Conservation (phyloP, 305 asterid species). For the Fraxinus latifolia region DNA sequence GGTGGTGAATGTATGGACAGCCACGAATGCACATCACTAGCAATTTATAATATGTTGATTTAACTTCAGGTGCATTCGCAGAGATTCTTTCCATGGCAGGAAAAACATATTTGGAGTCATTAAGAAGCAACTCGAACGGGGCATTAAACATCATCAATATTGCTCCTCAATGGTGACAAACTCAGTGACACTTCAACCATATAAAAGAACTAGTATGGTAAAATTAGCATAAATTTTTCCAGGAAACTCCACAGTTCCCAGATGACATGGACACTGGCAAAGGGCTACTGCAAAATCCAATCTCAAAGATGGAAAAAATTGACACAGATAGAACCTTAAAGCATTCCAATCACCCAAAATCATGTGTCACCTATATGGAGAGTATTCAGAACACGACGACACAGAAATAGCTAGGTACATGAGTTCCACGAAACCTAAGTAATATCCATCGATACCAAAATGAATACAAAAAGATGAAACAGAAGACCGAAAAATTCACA, state of each 20-base stretch:
- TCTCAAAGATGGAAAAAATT: not conserved
- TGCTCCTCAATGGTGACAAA: not conserved
- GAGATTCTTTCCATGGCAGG: not conserved
- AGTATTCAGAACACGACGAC: not conserved
- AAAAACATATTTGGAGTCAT: not conserved
- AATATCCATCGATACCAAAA: not conserved
- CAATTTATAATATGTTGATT: not conserved
- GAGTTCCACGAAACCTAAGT: not conserved
- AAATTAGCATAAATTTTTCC: not conserved
- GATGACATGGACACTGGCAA: not conserved
- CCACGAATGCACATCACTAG: not conserved
- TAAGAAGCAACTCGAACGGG: not conserved
- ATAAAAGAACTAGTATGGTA: not conserved
- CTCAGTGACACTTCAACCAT: not conserved
- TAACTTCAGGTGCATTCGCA: not conserved
- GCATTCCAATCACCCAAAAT: not conserved
- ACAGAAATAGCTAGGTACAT: not conserved
- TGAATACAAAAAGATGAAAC: not conserved
- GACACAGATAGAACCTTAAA: not conserved
- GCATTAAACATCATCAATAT: not conserved
- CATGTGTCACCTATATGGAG: not conserved
- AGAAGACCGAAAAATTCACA: not conserved
- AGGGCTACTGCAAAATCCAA: not conserved
- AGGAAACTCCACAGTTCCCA: not conserved
- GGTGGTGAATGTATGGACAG: not conserved